Percentiles rank a stretch among this genome's conserved stretches.
Evolutionary conservation across 331 rosid species (phyloP).

Genomic region (Erythrophleum ivorense): DNA sequence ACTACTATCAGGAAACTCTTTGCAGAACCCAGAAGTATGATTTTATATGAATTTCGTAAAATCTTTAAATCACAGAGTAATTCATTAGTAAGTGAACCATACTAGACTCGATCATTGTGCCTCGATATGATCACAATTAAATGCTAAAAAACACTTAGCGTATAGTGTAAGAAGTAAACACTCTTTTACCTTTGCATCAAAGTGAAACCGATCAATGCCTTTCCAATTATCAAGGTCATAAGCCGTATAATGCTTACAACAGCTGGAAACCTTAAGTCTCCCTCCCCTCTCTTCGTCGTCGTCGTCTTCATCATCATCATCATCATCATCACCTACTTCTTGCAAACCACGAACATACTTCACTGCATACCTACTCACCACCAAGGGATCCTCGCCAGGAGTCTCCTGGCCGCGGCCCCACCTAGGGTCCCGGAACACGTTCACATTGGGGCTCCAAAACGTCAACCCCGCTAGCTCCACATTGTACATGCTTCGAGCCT

Average conservation of each 20-base stretch:
- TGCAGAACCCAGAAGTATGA: too few relatives aligned
- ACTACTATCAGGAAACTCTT: too few relatives aligned
- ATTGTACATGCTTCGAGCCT: slow-evolving; percentile 87
- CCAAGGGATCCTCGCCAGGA: slow-evolving; percentile 81
- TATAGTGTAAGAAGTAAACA: too few relatives aligned
- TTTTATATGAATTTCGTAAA: too few relatives aligned
- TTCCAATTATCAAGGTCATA: slow-evolving; percentile 84
- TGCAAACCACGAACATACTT: slow-evolving; percentile 75
- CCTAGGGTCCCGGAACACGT: slow-evolving; percentile 79
- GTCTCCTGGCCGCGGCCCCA: slow-evolving; percentile 88
- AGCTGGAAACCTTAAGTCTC: slow-evolving; percentile 80
- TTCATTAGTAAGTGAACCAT: too few relatives aligned
- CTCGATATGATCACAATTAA: too few relatives aligned
- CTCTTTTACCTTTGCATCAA: slow-evolving; percentile 72
- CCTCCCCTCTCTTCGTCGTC: slow-evolving; percentile 50
- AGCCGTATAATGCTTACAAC: slow-evolving; percentile 91
- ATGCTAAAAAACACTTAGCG: too few relatives aligned
- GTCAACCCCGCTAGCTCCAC: slow-evolving; percentile 78
- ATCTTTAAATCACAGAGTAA: too few relatives aligned
- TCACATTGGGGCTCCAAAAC: slow-evolving; percentile 86
- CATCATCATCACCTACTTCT: slow-evolving; percentile 56
- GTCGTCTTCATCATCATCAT: slow-evolving; percentile 23
- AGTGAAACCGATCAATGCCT: slow-evolving; percentile 74
- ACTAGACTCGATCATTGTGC: too few relatives aligned
- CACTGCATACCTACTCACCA: slow-evolving; percentile 64